These are phyloP conservation scores for Hypoxylon subgilvum DNA, from an alignment of 495 filamentous ascomycete genomes.

Conservation along the genomic window DNA sequence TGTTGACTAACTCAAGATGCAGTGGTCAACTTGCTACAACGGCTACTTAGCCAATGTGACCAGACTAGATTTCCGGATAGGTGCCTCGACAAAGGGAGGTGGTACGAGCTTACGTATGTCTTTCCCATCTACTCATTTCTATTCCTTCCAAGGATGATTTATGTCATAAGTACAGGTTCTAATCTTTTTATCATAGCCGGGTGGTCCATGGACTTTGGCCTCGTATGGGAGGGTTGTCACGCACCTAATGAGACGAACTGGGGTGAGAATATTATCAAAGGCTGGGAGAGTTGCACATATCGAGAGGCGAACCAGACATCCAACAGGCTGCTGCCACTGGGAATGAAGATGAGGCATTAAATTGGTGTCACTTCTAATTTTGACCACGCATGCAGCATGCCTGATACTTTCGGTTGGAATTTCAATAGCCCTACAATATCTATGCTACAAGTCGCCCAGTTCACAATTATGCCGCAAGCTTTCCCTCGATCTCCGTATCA, in stretches of 20 bases:
- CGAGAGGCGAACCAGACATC: conserved; percentile 17
- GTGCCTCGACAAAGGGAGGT: not conserved
- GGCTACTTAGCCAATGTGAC: conserved; percentile 2
- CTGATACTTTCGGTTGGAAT: too few species aligned
- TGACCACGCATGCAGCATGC: too few species aligned
- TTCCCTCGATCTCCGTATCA: conserved; percentile 25
- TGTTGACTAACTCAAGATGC: not conserved
- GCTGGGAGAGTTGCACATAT: conserved; percentile 23
- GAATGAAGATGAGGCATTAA: too few species aligned
- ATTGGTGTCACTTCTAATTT: too few species aligned
- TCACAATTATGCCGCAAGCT: conserved; percentile 10
- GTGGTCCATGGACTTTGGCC: conserved; percentile 25
- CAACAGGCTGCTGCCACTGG: not conserved
- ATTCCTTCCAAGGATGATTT: too few species aligned
- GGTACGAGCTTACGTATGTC: conserved; percentile 7
- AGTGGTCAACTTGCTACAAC: conserved; percentile 9
- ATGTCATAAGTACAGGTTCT: too few species aligned
- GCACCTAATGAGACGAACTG: conserved; percentile 6
- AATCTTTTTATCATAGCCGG: conserved; percentile 11
- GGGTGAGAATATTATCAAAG: conserved; percentile 22
- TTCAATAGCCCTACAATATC: too few species aligned
- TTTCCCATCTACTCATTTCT: not conserved
- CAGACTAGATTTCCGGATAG: not conserved
- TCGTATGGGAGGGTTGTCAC: conserved; percentile 24
- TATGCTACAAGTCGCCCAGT: too few species aligned